Evolutionary conservation across 176 grass and related monocot species (phyloP).

Genomic region (Pharus latifolius): DNA sequence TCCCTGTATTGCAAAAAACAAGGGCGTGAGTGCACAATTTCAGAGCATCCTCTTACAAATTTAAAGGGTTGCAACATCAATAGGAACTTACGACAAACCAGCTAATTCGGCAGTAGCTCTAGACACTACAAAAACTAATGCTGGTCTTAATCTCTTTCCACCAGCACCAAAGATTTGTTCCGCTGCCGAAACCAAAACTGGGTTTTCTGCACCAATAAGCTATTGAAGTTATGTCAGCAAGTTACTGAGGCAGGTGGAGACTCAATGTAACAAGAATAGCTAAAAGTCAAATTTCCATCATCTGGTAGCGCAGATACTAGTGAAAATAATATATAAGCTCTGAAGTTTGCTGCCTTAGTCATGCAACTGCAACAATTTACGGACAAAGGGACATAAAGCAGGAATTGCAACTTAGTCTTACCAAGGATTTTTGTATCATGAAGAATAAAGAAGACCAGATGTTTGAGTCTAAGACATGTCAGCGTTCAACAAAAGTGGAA

Average conservation of each 20-base stretch:
- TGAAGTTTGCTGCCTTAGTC: neutral
- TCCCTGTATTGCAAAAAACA: constrained; percentile 42
- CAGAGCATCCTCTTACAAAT: neutral
- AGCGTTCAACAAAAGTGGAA: neutral
- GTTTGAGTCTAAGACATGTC: neutral
- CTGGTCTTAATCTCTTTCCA: constrained; percentile 87
- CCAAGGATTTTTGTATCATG: neutral
- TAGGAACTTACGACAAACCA: constrained; percentile 59
- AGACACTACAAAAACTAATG: constrained; percentile 95
- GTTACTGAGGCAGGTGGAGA: neutral
- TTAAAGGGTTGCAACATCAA: neutral
- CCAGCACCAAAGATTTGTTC: constrained; percentile 97
- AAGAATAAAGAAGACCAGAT: neutral
- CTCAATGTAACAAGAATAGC: neutral
- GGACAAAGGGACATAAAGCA: neutral
- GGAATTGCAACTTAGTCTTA: neutral
- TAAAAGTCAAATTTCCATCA: neutral
- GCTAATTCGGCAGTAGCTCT: constrained; percentile 72
- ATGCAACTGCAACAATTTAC: neutral
- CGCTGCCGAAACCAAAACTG: constrained; percentile 75
- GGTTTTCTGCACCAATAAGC: constrained; percentile 95
- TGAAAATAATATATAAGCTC: neutral
- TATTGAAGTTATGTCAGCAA: constrained; percentile 34
- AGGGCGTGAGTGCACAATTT: constrained; percentile 1
- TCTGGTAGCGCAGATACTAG: neutral